A percentile compares a stretch with the other conserved stretches of the same genome.
These are phyloP conservation scores for Microdochium bolleyi DNA, from an alignment of 2,329 filamentous ascomycete species.

Conservation along the genomic window DNA sequence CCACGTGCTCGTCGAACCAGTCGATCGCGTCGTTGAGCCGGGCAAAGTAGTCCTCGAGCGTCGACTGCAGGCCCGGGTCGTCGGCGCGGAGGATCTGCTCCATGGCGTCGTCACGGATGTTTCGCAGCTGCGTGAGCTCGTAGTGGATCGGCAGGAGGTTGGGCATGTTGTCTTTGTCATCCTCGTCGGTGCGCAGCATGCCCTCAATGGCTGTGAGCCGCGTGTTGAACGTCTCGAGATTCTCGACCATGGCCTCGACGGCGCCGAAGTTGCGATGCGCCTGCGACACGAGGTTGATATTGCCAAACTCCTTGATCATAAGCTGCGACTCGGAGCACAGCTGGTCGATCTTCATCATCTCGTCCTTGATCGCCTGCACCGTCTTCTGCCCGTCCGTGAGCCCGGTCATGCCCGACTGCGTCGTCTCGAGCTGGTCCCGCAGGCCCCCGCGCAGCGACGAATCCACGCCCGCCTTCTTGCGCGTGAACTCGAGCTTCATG, in stretches of 20 bases:
- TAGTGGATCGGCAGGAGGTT: slow-evolving; percentile 87
- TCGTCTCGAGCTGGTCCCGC: slow-evolving; percentile 87
- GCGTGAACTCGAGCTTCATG: slow-evolving; percentile 84
- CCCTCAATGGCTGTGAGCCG: slow-evolving; percentile 68
- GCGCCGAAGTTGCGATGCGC: slow-evolving; percentile 95
- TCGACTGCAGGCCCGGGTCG: slow-evolving; percentile 68
- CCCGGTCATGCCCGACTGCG: slow-evolving; percentile 84
- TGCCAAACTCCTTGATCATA: slow-evolving; percentile 94
- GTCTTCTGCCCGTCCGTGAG: slow-evolving; percentile 86
- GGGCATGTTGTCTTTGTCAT: slow-evolving; percentile 81
- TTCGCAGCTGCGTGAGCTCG: slow-evolving; percentile 82
- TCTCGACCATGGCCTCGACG: slow-evolving; percentile 86
- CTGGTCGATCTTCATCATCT: slow-evolving; percentile 98
- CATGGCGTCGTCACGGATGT: slow-evolving; percentile 93
- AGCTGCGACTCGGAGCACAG: slow-evolving; percentile 95
- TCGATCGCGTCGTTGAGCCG: slow-evolving; percentile 80
- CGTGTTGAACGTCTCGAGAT: slow-evolving; percentile 79
- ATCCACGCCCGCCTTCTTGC: slow-evolving; percentile 90
- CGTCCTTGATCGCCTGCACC: slow-evolving; percentile 89
- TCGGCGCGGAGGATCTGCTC: slow-evolving; percentile 81
- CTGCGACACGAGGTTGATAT: slow-evolving; percentile 85
- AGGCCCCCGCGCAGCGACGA: slow-evolving; percentile 81
- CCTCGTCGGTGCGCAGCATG: slow-evolving; percentile 76
- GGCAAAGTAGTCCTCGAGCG: slow-evolving; percentile 83
- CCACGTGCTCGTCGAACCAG: slow-evolving; percentile 94